Evolutionary conservation across 805 yeast species (phyloP).

Genomic region (Saturnispora hagleri): DNA sequence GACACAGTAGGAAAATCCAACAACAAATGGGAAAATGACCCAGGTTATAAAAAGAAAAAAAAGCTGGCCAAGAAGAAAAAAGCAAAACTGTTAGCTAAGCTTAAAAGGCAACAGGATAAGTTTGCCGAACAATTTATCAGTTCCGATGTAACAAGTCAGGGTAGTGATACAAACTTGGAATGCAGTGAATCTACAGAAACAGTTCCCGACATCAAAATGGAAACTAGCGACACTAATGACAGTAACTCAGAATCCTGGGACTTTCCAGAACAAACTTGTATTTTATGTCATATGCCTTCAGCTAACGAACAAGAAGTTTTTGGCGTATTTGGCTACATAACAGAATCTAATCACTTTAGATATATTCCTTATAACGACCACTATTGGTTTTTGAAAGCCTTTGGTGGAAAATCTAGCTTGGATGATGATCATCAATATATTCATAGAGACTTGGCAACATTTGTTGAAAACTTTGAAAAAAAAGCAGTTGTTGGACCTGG

Average conservation of each 20-base stretch:
- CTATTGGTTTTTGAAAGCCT: constrained; percentile 59
- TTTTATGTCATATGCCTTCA: constrained; percentile 72
- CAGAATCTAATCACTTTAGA: constrained; percentile 51
- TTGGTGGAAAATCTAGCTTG: constrained; percentile 40
- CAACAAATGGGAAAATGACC: constrained; percentile 19
- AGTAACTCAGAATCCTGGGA: constrained; percentile 37
- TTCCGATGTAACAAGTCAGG: background rate
- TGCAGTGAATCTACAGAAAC: background rate
- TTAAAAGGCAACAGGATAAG: constrained; percentile 69
- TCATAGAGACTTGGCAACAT: constrained; percentile 13
- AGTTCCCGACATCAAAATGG: constrained; percentile 16
- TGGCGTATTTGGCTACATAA: constrained; percentile 61
- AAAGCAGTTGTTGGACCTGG: constrained; percentile 60
- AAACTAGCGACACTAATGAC: constrained; percentile 21
- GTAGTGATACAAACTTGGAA: background rate
- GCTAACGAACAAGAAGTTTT: constrained; percentile 50
- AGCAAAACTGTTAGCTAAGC: constrained; percentile 62
- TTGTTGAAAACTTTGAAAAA: constrained; percentile 30
- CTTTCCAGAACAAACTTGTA: constrained; percentile 68
- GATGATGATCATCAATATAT: constrained; percentile 18
- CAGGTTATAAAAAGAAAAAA: constrained; percentile 51
- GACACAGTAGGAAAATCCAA: constrained; percentile 5
- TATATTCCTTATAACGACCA: constrained; percentile 47
- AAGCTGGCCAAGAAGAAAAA: constrained; percentile 61
- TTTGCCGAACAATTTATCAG: constrained; percentile 44